Evolutionary conservation across 257 asterid genomes (phyloP).

Genomic region (Solanum sejunctum): DNA sequence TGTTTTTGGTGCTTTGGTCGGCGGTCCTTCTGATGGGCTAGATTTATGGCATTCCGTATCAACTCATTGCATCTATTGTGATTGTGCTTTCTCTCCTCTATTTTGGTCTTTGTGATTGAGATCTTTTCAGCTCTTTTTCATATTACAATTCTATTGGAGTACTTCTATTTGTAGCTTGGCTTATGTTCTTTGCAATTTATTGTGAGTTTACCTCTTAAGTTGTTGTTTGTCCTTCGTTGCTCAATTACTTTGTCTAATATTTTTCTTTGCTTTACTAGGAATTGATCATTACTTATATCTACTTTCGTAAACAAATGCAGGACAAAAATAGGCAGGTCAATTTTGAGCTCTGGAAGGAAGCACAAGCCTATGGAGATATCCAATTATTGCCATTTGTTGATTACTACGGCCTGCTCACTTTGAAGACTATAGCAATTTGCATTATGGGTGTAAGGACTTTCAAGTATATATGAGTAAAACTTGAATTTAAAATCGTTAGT

Average conservation of each 20-base stretch:
- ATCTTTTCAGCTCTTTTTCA: background rate
- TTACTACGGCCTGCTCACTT: conserved; percentile 70
- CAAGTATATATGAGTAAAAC: background rate
- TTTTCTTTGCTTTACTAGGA: background rate
- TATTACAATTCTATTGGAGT: background rate
- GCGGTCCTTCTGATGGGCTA: background rate
- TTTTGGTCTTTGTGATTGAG: background rate
- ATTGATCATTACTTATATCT: background rate
- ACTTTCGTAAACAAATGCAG: conserved; percentile 25
- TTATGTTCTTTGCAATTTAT: background rate
- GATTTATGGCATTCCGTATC: background rate
- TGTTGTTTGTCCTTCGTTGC: background rate
- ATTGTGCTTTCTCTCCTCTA: background rate
- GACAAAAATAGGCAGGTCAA: conserved; percentile 79
- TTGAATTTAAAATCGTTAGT: background rate
- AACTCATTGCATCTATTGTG: background rate
- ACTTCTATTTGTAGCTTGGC: background rate
- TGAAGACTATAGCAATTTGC: conserved; percentile 84
- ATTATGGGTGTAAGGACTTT: conserved; percentile 56
- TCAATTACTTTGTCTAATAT: background rate
- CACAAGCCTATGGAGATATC: conserved; percentile 63
- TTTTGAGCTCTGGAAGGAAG: conserved; percentile 81
- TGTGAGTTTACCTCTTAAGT: background rate
- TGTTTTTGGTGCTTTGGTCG: background rate
- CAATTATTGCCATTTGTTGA: conserved; percentile 96